A percentile compares a stretch with the other conserved stretches of the same genome.
Evolutionary conservation across 2,329 filamentous ascomycete species (phyloP).

Genomic region (Exserohilum turcica): DNA sequence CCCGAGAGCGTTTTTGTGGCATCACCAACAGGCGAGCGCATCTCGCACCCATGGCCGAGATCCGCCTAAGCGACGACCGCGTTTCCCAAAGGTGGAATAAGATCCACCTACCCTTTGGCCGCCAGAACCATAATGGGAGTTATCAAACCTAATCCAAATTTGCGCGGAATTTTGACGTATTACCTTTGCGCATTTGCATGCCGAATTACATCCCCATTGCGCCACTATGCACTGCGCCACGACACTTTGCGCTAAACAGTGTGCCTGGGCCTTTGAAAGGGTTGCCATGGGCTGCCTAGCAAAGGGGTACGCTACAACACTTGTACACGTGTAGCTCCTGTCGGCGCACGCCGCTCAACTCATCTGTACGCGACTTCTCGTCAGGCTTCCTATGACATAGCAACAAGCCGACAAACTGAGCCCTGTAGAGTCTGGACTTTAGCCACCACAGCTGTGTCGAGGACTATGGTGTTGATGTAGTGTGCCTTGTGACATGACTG

Average conservation of each 20-base stretch:
- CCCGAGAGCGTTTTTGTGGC: not conserved
- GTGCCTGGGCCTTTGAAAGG: not conserved
- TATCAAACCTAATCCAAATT: not conserved
- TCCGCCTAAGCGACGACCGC: not conserved
- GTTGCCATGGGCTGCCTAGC: not conserved
- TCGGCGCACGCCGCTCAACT: not conserved
- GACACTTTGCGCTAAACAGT: not conserved
- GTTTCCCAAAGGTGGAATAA: not conserved
- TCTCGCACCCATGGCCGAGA: slow-evolving; percentile 2
- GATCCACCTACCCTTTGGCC: not conserved
- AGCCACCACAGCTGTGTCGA: not conserved
- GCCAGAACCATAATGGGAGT: not conserved
- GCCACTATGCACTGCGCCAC: no score
- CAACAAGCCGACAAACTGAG: not conserved
- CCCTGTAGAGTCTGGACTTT: not conserved
- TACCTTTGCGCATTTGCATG: not conserved
- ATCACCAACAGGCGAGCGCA: not conserved
- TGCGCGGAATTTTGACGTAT: not conserved
- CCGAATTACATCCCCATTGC: not conserved
- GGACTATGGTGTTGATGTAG: not conserved
- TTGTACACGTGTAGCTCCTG: not conserved
- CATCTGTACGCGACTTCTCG: not conserved
- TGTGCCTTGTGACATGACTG: not conserved
- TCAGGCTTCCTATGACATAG: not conserved
- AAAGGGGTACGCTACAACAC: not conserved